Base-by-base conservation (phyloP, 768 basidiomycete species). In the Sistotremastrum suecicum region DNA sequence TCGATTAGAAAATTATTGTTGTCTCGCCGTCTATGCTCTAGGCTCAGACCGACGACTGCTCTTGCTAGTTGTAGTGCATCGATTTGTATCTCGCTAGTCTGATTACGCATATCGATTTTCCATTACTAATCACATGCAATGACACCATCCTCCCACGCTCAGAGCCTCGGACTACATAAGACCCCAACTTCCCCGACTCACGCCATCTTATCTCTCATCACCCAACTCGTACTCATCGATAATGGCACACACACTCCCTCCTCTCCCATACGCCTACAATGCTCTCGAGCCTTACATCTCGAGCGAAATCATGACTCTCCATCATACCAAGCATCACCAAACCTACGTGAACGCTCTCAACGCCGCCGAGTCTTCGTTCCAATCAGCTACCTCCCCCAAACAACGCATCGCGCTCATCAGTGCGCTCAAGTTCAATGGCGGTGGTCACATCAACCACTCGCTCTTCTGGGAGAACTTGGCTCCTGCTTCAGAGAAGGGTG, bases 401-500 rank as follows among this genome's bases (percentile, higher is more conserved):
- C 79, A 83, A 60, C 75, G 79, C 52, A 90, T 95, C 56, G 80
- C 77, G 28, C 81, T 95, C 47, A 88, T 91, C 63, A 77, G 85
- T 10, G 89, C 90, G 4, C 70, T 95, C 62, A 90, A 85, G 66
- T 97, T 97, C 74, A 95, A 97, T 63, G 91, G 91, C 51, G 91
- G 91, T 66, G 91, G 90, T 82, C 90, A 87, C 66, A 85, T 91
- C 72, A 90, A 91, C 67, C 88, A 90, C 69, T 84, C 89, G 44
- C 78, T 92, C 48, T 97, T 97, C 75, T 95, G 92, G 92, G 83
- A 76, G 68, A 92, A 91, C 71, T 72, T 95, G 46, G 80, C 88
- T 3, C 85, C 85, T 1, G 60, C 66, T 4, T 53, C 58, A 10
- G 67, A 69, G 53, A 60, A 66, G 53, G 76, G 75, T 57, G 80